A percentile compares a stretch with the other conserved stretches of the same genome.
Conservation (phyloP, 208 protist species). For the Wallacemonas sp. region DNA sequence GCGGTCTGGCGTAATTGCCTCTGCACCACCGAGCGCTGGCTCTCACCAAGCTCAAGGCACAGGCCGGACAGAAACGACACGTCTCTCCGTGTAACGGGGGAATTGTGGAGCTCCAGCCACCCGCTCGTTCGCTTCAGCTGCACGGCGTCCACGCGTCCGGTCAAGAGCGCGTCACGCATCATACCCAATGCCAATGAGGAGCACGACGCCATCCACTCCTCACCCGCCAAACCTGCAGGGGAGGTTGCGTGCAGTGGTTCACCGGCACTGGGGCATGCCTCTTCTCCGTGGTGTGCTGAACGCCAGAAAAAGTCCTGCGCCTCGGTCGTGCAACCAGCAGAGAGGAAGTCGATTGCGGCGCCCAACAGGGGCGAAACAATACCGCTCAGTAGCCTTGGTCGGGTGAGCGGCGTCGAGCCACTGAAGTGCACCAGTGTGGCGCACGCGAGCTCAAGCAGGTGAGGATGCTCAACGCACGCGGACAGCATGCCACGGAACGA, state of each 20-base stretch:
- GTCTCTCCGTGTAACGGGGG: conserved; percentile 21
- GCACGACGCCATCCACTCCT: background rate
- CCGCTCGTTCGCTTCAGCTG: conserved; percentile 52
- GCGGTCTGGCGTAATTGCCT: conserved; percentile 5
- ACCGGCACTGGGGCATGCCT: background rate
- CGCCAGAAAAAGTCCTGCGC: conserved; percentile 6
- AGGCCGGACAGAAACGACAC: conserved; percentile 7
- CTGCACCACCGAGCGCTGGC: too few species aligned
- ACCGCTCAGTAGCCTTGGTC: conserved; percentile 37
- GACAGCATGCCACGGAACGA: conserved; percentile 62
- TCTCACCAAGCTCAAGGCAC: background rate
- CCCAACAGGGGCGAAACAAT: conserved; percentile 49
- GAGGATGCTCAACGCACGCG: conserved; percentile 34
- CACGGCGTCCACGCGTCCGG: conserved; percentile 54
- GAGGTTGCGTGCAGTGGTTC: background rate
- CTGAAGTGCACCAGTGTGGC: conserved; percentile 37
- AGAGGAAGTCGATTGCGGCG: conserved; percentile 50
- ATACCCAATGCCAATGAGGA: conserved; percentile 21
- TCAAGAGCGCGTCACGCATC: conserved; percentile 52
- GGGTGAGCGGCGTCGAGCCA: conserved; percentile 12
- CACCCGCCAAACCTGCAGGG: background rate
- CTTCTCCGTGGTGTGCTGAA: background rate
- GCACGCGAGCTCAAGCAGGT: conserved; percentile 52
- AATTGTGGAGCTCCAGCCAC: conserved; percentile 71
- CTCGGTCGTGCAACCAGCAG: conserved; percentile 3